Evolutionary conservation across 169 alveolate species (phyloP).

Genomic region (Perkinsus marinus): DNA sequence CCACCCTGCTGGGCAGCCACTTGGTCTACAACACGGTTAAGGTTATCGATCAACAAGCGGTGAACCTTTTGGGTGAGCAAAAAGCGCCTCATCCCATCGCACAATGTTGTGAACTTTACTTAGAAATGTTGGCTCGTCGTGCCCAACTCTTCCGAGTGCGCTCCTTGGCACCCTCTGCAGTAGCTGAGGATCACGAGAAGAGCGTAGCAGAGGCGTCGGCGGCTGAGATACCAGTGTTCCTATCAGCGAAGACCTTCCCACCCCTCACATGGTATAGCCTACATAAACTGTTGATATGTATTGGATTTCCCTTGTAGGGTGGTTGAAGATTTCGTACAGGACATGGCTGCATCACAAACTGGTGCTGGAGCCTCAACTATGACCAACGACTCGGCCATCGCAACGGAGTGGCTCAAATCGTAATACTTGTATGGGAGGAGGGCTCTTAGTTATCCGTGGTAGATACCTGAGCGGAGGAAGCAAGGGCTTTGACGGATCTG

Average conservation of each 20-base stretch:
- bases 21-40: constrained; percentile 8
- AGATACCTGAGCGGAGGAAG: neutral
- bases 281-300: neutral
- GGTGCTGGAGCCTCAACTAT: neutral
- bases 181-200: neutral
- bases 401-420: neutral
- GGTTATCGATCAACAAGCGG: neutral
- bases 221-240: neutral
- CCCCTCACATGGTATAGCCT: neutral
- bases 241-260: neutral
- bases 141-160: neutral
- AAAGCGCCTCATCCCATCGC: neutral
- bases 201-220: neutral
- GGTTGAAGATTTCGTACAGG: neutral
- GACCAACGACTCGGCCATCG: neutral
- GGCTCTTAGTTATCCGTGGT: neutral
- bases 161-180: neutral
- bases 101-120: neutral
- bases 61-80: neutral
- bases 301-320: neutral
- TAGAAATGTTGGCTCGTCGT: neutral
- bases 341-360: neutral
- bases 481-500: neutral
- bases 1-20: constrained; percentile 20
- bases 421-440: neutral